A percentile compares a stretch with the other conserved stretches of the same genome.
Conservation (phyloP, 2,329 filamentous ascomycete genomes). For the Fonsecaea multimorphosa region DNA sequence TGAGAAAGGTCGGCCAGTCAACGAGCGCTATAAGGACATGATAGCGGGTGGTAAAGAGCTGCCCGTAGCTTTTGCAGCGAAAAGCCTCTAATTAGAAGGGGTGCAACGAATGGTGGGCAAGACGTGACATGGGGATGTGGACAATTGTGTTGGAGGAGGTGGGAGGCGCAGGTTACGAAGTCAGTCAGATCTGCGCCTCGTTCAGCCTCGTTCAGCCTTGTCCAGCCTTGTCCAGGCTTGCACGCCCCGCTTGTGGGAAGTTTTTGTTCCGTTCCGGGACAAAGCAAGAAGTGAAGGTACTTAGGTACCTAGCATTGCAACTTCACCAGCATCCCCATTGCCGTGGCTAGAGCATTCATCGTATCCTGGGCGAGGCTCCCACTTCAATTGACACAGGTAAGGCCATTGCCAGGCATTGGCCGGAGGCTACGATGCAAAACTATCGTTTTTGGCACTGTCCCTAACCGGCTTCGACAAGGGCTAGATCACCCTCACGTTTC, state of each 20-base stretch:
- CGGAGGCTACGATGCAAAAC: neutral
- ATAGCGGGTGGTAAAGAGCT: neutral
- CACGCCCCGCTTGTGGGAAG: neutral
- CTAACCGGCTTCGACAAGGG: neutral
- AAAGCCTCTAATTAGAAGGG: neutral
- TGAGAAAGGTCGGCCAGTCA: neutral
- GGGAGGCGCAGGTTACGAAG: neutral
- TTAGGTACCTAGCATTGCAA: no score
- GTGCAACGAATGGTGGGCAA: neutral
- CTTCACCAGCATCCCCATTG: neutral
- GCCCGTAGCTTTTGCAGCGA: neutral
- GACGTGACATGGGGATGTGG: neutral
- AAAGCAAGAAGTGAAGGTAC: no score
- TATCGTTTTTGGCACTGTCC: neutral
- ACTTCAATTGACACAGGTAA: neutral
- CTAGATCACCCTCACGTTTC: neutral
- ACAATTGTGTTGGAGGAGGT: neutral
- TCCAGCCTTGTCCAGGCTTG: neutral
- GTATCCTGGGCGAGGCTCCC: neutral
- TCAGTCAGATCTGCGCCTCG: neutral
- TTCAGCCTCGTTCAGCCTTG: neutral
- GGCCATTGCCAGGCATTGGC: neutral
- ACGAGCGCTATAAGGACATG: slow-evolving; percentile 15
- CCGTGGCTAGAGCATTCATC: neutral
- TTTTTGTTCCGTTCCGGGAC: neutral